A percentile compares a stretch with the other conserved stretches of the same genome.
Conservation (phyloP, 2,329 filamentous ascomycete species). For the Fusarium sacchari region DNA sequence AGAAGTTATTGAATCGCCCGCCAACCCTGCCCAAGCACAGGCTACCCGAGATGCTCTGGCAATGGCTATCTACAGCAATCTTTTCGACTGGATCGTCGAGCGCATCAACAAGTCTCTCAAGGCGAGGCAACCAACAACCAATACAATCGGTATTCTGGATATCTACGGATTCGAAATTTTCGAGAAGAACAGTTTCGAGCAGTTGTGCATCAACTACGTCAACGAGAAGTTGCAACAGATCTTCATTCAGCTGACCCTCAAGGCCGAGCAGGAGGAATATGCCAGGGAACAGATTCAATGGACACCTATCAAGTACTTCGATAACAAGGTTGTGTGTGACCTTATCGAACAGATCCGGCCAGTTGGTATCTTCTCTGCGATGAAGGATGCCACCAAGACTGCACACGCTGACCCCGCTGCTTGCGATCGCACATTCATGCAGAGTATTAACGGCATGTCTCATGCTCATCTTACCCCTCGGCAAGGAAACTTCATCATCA, state of each 20-base stretch:
- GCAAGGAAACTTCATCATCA: slow-evolving; percentile 97
- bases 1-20: slow-evolving; percentile 76
- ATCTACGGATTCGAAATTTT: slow-evolving; percentile 99
- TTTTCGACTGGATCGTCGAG: slow-evolving; percentile 98
- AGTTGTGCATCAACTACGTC: slow-evolving; percentile 99
- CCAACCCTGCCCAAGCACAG: slow-evolving; percentile 86
- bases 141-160: slow-evolving; percentile 95
- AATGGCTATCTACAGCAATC: slow-evolving; percentile 96
- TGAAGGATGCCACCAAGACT: slow-evolving; percentile 99
- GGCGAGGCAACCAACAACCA: slow-evolving; percentile 77
- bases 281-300: slow-evolving; percentile 95
- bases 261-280: slow-evolving; percentile 98
- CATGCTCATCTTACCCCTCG: slow-evolving; percentile 92
- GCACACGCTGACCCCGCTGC: slow-evolving; percentile 94
- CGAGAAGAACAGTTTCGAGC: slow-evolving; percentile 98
- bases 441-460: slow-evolving; percentile 88
- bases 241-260: slow-evolving; percentile 96
- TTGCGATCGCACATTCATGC: slow-evolving; percentile 95
- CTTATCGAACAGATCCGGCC: slow-evolving; percentile 92
- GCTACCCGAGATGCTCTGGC: slow-evolving; percentile 90
- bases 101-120: slow-evolving; percentile 90
- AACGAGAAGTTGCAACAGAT: slow-evolving; percentile 99
- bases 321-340: slow-evolving; percentile 99
- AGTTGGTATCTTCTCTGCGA: slow-evolving; percentile 89
- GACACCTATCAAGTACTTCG: slow-evolving; percentile 99